Evolutionary conservation across 768 basidiomycete genomes (phyloP).

Genomic region (Podaxis sp.): DNA sequence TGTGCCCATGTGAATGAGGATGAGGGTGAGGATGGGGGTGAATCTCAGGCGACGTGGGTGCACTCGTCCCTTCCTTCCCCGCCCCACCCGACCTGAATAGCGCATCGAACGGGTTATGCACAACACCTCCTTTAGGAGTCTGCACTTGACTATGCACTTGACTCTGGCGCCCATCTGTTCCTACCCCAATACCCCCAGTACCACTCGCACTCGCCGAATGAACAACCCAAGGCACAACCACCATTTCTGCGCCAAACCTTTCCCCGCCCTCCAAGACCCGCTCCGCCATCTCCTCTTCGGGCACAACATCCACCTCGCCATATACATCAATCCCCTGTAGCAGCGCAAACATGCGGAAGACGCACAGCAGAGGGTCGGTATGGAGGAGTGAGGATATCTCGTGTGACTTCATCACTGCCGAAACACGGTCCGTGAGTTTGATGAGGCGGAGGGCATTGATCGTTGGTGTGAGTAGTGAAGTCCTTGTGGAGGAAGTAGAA

Average conservation of each 20-base stretch:
- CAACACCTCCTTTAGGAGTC: not conserved
- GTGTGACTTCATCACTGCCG: slow-evolving; percentile 84
- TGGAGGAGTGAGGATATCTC: slow-evolving; percentile 63
- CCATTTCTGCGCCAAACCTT: slow-evolving; percentile 60
- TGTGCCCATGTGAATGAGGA: not conserved
- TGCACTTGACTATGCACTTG: not conserved
- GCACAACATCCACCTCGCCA: slow-evolving; percentile 70
- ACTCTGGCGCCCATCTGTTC: not conserved
- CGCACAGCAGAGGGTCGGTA: slow-evolving; percentile 69
- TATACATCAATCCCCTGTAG: slow-evolving; percentile 65
- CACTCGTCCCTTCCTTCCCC: slow-evolving; percentile 27
- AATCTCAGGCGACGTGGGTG: not conserved
- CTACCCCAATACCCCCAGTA: not conserved
- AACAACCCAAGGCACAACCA: slow-evolving; percentile 78
- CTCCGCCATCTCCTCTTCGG: slow-evolving; percentile 68
- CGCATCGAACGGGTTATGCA: slow-evolving; percentile 69
- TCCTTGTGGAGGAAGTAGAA: not conserved
- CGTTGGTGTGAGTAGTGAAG: slow-evolving; percentile 14
- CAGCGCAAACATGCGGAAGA: slow-evolving; percentile 76
- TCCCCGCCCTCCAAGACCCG: slow-evolving; percentile 69
- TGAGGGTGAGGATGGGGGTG: slow-evolving; percentile 20
- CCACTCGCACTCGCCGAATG: slow-evolving; percentile 13
- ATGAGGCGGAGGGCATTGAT: slow-evolving; percentile 83
- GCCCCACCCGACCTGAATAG: slow-evolving; percentile 43
- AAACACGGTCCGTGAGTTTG: slow-evolving; percentile 83